Base-by-base conservation (phyloP, 805 yeast species). In the Huiozyma naganishii region DNA sequence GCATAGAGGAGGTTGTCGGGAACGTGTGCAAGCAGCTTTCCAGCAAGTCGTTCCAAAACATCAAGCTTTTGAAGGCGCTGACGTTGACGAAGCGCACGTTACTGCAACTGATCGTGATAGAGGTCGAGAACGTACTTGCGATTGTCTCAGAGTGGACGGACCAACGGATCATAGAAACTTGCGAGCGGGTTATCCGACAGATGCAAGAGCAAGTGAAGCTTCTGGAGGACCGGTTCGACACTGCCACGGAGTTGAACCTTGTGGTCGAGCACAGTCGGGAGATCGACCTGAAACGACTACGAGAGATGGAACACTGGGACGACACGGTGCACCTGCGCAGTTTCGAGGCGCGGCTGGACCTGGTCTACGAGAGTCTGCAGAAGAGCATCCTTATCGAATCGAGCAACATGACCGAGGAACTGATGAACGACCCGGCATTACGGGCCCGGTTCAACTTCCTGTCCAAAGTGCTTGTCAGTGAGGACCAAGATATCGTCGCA, bases 241-340 rank as follows among this genome's bases (percentile, higher is more conserved):
- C 67, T 32, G 66, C 68, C 6, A 83, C 79, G 39, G 85, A 80
- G 49, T 59, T 68, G 33, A 71, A 77, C 5, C 53, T 77, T 10
- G 57, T 65, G 6, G 57, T 63, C 29, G 71, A 70, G 11, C 69
- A 79, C 6, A 64, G 73, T 1, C 61, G 59, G 4, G 70, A 67
- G n/a, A 67, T 50, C 9, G 59, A 74, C 4, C 52, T 74, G n/a
- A 61, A 64, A 32, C 69, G 69, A 43, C 57, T 81, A 13, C 54
- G 65, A 35, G 81, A 79, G 42, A 57, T 72, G 51, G 81, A 77
- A 32, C 64, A 71, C 4, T 83, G 89, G 88, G 51, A 66, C 11
- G 68, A 65, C 6, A 29, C 46, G 0, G 52, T 56, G 30, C 76
- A 77, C 56, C 62, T 72, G 3, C 42, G 55, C 1, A 45, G 68